Conservation (phyloP, 73 alveolate species). For the Paramecium sexaurelia region DNA sequence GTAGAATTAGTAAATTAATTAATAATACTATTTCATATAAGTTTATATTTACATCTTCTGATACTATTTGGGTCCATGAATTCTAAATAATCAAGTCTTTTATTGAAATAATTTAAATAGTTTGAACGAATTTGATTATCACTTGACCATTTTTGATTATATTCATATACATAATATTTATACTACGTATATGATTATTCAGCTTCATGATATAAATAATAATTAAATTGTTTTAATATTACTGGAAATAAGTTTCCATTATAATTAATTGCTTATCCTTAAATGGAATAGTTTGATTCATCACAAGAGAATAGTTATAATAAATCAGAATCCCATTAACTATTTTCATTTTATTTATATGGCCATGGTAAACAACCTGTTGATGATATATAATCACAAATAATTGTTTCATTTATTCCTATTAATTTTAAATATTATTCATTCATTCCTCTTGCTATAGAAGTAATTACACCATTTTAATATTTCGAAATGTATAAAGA, state of each 20-base stretch:
- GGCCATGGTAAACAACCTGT: slow-evolving; percentile 12
- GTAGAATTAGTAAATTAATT: neutral
- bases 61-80: neutral
- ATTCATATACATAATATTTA: neutral
- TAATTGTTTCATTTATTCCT: neutral
- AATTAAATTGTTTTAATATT: neutral
- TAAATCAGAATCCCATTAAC: neutral
- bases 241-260: neutral
- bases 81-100: neutral
- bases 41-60: neutral
- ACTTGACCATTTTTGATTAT: neutral
- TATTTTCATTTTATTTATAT: neutral
- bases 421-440: neutral
- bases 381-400: neutral
- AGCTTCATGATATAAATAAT: neutral
- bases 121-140: neutral
- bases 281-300: neutral
- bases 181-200: neutral
- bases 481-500: neutral
- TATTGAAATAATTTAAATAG: neutral
- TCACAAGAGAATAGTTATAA: neutral
- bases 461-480: neutral
- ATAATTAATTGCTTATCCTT: neutral
- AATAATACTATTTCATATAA: neutral
- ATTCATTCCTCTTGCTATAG: neutral